Base-by-base conservation (phyloP, 768 basidiomycete genomes). In the Botryobasidium botryosum region DNA sequence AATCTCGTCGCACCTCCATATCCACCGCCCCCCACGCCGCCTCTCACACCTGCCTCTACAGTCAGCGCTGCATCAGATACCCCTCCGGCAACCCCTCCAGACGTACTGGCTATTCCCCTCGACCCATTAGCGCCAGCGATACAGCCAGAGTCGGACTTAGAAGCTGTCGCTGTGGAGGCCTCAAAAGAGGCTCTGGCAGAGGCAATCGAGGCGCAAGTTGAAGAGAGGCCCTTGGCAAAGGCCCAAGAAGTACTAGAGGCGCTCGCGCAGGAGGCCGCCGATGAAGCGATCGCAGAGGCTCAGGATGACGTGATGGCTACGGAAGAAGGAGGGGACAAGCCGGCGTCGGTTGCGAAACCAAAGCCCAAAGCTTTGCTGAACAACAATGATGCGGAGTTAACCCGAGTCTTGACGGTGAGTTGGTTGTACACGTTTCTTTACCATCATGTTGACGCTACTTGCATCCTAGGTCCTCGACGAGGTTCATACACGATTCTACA, bases 391-490 rank as follows among this genome's bases (percentile, higher is more conserved):
- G 56, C 59, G 21, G 92, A 99, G 63, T 67, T 99, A 35, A 63
- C 66, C 7, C 67, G 92, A 35, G 66, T 99, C n/a, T 69, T 72
- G 47, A 71, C 68, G 62, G 90, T 88, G 53, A 44, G 72, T 51
- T 44, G 37, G 39, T 37, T 42, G 5, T 5, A 12, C 20, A 15
- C 31, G 26, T 41, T 15, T 6, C 32, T 21, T 28, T 25, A 4
- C 54, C n/a, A n/a, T n/a, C n/a, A n/a, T n/a, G n/a, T n/a, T n/a
- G n/a, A n/a, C n/a, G n/a, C n/a, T n/a, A n/a, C n/a, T n/a, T n/a
- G n/a, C n/a, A n/a, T n/a, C n/a, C n/a, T n/a, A 94, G 88, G 68
- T 97, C n/a, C 63, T 96, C 35, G 69, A 74, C 31, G 72, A 79
- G 46, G 75, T 96, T 1, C 90, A 96, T 53, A 60, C 62, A 29